Evolutionary conservation across 2,329 filamentous ascomycete species (phyloP), one percentile per base, ranked within the genome.

Genomic region (Nigrospora oryzae): DNA sequence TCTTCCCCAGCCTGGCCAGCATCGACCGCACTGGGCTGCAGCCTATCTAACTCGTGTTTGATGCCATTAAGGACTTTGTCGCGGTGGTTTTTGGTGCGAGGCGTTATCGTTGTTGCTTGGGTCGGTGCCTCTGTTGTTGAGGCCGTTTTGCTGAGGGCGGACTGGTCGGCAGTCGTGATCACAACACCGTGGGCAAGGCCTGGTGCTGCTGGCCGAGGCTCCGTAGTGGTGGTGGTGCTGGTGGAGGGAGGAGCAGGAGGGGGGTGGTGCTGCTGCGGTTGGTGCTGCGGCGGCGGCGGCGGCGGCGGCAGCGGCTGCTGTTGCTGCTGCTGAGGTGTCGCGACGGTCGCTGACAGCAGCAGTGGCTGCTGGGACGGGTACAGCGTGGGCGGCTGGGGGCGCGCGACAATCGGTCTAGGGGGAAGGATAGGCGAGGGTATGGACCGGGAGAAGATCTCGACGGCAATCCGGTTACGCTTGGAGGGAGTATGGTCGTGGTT

Each of bases 1-100:
- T 81, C 70, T 53, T 81, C 70, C 54, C 69, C 67, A 14, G 49
- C 52, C 35, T 52, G 55, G 48, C 48, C 53, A 33, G 65, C 65
- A 52, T 73, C 70, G 36, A 64, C 62, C 23, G 63, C 55, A 50
- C 59, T 64, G 33, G 75, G 71, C 56, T 81, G 75, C 53, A 82
- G 60, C 40, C 70, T 65, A 54, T 77, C 72, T 53, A 81, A 63
- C 62, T 83, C 79, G 58, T 81, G 77, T 56, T 71, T 75, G 49
- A 81, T 74, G 52, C 78, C 78, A 68, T 81, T 80, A 54, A 68
- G 71, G 43, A 76, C 73, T 61, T 81, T 82, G 52, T 74, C 69
- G 55, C 74, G 72, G 49, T 78, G 70, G 60, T 71, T 76, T 52
- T 70, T 74, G 43, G 51, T 47, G 46, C 45, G 48, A 57, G 47